Evolutionary conservation across 2,329 filamentous ascomycete genomes (phyloP), one percentile per base, ranked within the genome.

Genomic region (Venturia nashicola): DNA sequence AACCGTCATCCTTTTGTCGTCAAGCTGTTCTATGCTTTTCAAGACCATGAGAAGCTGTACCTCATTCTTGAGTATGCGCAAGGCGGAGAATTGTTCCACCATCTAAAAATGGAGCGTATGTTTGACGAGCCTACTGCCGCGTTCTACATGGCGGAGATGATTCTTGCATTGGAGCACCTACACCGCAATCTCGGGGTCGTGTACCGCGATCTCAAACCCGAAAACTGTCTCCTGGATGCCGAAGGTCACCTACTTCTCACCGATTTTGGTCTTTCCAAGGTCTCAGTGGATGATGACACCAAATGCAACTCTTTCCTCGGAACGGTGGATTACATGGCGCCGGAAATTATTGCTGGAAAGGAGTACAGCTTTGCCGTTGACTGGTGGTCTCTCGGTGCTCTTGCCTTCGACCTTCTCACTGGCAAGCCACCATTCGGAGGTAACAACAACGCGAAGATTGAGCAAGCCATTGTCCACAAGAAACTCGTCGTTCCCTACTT

Each of bases 91-190:
- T 82, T 99, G 6, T 99, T 99, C 74, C 91, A 90, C n/a, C 93
- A 97, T 71, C 82, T 99, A 34, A 90, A 87, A 65, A 88, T 91
- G 68, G 92, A 97, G 74, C 90, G 91, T 74, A 97, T 97, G 90
- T 97, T 99, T 69, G 83, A 88, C 16, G 93, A 97, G 76, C 82
- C 89, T 18, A 88, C 88, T 1, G 89, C 93, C 0, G 90, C 92
- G 1, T 99, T 97, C 76, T 99, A 99, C 82, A 96, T 97, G 90
- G 95, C 91, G 0, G 92, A 99, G 77, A 95, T 99, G 86, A 86
- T 96, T 5, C 84, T 99, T 32, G 95, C 94, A 39, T 83, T 99
- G 59, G 90, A 93, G 74, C 92, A 99, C 75, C 83, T 99, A 34
- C 94, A 99, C 77, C 86, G 89, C 69, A 91, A 88, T 67, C 85